These are phyloP conservation scores for Fraxinus angustifolia DNA, from an alignment of 305 asterid species.

Conservation along the genomic window DNA sequence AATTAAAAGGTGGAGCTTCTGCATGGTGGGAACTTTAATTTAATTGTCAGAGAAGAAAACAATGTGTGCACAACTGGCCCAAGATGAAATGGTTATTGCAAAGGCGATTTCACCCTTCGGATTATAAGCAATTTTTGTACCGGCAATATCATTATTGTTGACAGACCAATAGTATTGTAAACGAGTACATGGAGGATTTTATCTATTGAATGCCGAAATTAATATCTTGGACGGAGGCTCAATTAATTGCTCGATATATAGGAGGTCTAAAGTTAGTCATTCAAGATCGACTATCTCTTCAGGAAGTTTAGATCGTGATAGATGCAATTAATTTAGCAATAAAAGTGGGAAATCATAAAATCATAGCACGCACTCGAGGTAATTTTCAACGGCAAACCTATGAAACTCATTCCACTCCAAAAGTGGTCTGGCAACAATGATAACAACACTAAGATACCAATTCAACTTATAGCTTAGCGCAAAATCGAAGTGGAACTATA, in stretches of 20 bases:
- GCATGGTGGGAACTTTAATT: slow-evolving; percentile 4
- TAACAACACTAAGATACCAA: not conserved
- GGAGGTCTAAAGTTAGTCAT: not conserved
- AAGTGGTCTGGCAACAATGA: not conserved
- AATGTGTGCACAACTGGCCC: not conserved
- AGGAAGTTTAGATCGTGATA: not conserved
- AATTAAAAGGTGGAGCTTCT: not conserved
- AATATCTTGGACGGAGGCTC: not conserved
- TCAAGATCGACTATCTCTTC: not conserved
- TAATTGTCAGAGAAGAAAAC: not conserved
- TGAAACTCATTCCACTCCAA: not conserved
- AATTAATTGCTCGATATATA: not conserved
- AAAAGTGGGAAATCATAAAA: not conserved
- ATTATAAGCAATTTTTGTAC: not conserved
- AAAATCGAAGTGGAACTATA: not conserved
- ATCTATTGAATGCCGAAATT: not conserved
- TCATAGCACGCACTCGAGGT: not conserved
- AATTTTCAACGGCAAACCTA: not conserved
- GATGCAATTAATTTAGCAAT: not conserved
- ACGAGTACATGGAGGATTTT: not conserved
- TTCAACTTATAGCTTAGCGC: not conserved
- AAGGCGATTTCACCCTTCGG: not conserved
- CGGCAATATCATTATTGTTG: not conserved
- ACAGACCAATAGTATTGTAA: not conserved
- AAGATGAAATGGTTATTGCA: not conserved